A percentile compares a stretch with the other conserved stretches of the same genome.
These are phyloP conservation scores for Cicer cuneatum DNA, from an alignment of 306 rosid genomes.

Conservation along the genomic window DNA sequence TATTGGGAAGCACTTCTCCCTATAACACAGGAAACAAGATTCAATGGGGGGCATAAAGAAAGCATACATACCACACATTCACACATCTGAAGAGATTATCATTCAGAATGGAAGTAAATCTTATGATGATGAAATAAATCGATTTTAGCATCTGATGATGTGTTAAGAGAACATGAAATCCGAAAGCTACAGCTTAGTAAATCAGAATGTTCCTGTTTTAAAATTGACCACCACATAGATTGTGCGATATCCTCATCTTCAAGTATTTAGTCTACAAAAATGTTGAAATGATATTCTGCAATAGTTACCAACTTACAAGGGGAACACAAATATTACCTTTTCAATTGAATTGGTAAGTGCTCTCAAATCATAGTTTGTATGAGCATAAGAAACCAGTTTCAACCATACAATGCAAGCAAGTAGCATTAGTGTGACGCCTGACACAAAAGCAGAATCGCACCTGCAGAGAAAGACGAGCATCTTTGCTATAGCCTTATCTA, in stretches of 20 bases:
- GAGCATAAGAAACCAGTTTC: conserved; percentile 88
- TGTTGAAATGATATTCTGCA: conserved; percentile 19
- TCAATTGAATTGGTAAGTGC: conserved; percentile 55
- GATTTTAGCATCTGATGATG: conserved; percentile 22
- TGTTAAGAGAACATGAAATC: conserved; percentile 14
- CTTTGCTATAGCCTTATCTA: conserved; percentile 33
- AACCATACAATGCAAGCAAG: conserved; percentile 87
- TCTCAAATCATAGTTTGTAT: conserved; percentile 85
- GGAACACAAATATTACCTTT: conserved; percentile 61
- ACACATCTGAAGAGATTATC: conserved; percentile 35
- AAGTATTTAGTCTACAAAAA: conserved; percentile 19
- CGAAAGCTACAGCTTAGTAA: conserved; percentile 27
- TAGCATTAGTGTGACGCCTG: conserved; percentile 83
- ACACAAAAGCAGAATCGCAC: conserved; percentile 81
- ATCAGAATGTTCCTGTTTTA: conserved; percentile 11
- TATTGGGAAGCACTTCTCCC: conserved; percentile 68
- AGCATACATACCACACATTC: conserved; percentile 20
- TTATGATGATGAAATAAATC: conserved; percentile 36
- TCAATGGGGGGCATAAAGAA: conserved; percentile 20
- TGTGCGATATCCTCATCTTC: conserved; percentile 10
- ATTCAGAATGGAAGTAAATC: conserved; percentile 32
- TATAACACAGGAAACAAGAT: conserved; percentile 47
- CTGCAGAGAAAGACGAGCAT: conserved; percentile 56
- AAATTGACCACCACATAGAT: conserved; percentile 27
- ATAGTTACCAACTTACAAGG: conserved; percentile 36